Evolutionary conservation across 2,329 filamentous ascomycete species (phyloP).

Genomic region (Septoria linicola): DNA sequence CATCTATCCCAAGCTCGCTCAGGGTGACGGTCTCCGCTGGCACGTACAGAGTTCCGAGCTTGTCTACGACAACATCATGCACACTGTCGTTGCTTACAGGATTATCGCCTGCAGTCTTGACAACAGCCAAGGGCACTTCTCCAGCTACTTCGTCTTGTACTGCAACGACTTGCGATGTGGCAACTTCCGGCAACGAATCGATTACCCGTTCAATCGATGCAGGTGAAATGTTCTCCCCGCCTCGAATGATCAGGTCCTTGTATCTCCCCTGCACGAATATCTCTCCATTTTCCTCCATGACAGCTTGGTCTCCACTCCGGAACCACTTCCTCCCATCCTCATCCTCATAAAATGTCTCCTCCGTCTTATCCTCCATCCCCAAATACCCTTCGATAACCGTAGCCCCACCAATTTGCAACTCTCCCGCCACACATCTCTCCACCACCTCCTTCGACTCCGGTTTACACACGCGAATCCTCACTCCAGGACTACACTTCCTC

Average conservation of each 20-base stretch:
- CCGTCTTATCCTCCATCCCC: neutral
- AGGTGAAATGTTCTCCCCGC: conserved; percentile 23
- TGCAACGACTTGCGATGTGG: conserved; percentile 18
- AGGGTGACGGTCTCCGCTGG: conserved; percentile 14
- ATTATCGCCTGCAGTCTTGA: neutral
- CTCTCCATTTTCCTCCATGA: conserved; percentile 16
- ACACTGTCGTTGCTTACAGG: neutral
- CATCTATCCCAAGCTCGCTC: conserved; percentile 13
- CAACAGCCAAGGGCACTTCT: conserved; percentile 24
- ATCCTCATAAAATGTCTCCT: conserved; percentile 17
- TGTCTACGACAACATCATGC: conserved; percentile 1
- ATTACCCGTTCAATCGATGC: conserved; percentile 18
- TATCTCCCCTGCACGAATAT: conserved; percentile 20
- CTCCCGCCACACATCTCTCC: conserved; percentile 1
- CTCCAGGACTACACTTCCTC: neutral
- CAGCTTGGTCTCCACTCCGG: conserved; percentile 20
- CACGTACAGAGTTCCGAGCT: conserved; percentile 11
- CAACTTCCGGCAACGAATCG: neutral
- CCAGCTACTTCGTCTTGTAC: conserved; percentile 19
- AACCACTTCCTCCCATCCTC: conserved; percentile 16
- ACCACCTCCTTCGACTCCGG: neutral
- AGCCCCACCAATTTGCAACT: conserved; percentile 4
- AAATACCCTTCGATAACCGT: conserved; percentile 6
- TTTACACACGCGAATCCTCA: neutral
- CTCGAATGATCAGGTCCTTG: conserved; percentile 26